Evolutionary conservation across 306 rosid genomes (phyloP).

Genomic region (Citrullus colocynthis): DNA sequence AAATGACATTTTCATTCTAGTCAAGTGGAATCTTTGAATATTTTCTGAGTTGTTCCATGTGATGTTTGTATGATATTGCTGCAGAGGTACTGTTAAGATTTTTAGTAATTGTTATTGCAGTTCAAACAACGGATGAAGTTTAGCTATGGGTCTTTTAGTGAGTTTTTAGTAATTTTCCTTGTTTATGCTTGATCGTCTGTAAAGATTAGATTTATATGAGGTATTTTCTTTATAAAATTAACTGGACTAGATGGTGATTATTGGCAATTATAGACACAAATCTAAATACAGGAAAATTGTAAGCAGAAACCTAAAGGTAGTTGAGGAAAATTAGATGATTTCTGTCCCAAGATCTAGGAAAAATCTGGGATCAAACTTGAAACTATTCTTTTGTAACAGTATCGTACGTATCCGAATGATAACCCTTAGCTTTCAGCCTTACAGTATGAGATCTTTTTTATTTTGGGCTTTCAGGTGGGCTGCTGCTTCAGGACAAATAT

Average conservation of each 20-base stretch:
- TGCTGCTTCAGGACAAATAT: slow-evolving; percentile 76
- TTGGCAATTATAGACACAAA: neutral
- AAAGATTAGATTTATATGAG: no score
- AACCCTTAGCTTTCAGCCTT: neutral
- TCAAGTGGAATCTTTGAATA: neutral
- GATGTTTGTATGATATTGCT: neutral
- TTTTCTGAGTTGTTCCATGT: neutral
- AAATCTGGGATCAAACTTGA: neutral
- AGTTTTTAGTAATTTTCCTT: neutral
- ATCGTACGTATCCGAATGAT: neutral
- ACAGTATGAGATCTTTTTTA: neutral
- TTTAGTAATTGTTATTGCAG: neutral
- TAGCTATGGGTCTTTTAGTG: neutral
- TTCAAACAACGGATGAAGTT: neutral
- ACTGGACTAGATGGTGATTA: neutral
- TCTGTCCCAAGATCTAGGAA: neutral
- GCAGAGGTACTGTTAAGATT: neutral
- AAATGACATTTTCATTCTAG: neutral
- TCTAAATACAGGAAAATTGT: neutral
- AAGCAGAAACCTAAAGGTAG: neutral
- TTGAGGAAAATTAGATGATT: neutral
- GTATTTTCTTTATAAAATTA: no score
- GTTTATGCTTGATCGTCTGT: neutral
- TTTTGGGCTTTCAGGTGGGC: slow-evolving; percentile 58
- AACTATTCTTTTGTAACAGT: neutral